Percentiles rank a stretch among this genome's conserved stretches.
Conservation (phyloP, 345 rosid species). For the Moricandia arvensis region DNA sequence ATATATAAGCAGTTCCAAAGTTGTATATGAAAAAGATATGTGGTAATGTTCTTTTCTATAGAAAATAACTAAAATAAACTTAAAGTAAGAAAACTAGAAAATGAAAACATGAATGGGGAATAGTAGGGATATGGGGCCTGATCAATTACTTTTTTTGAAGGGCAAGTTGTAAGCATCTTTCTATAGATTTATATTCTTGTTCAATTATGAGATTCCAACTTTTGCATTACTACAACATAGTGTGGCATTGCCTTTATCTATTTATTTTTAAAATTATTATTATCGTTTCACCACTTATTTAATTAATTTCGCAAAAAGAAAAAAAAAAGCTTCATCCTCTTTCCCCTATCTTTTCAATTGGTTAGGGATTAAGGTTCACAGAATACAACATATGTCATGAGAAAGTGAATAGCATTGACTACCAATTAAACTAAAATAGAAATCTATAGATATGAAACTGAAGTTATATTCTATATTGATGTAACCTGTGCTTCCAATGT, state of each 20-base stretch:
- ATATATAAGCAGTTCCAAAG: conserved; percentile 18
- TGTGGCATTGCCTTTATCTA: conserved; percentile 28
- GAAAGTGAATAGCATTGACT: conserved; percentile 23
- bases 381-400: conserved; percentile 25
- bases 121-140: conserved; percentile 36
- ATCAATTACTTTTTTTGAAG: conserved; percentile 30
- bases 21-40: conserved; percentile 6
- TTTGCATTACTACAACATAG: conserved; percentile 35
- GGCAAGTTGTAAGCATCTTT: conserved; percentile 36
- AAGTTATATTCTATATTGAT: conserved; percentile 26
- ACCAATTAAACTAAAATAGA: conserved; percentile 12
- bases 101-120: conserved; percentile 34
- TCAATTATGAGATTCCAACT: conserved; percentile 43
- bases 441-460: background rate
- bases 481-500: conserved; percentile 26
- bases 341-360: conserved; percentile 22
- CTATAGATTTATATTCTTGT: conserved; percentile 18
- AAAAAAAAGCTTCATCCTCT: conserved; percentile 6
- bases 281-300: conserved; percentile 7
- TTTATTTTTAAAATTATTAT: background rate
- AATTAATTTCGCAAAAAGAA: background rate
- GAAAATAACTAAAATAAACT: conserved; percentile 7
- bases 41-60: conserved; percentile 11
- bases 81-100: conserved; percentile 17
- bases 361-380: conserved; percentile 30